phyloP scores from a whole-genome alignment of 257 asterid species.

The Plantago ovata region DNA sequence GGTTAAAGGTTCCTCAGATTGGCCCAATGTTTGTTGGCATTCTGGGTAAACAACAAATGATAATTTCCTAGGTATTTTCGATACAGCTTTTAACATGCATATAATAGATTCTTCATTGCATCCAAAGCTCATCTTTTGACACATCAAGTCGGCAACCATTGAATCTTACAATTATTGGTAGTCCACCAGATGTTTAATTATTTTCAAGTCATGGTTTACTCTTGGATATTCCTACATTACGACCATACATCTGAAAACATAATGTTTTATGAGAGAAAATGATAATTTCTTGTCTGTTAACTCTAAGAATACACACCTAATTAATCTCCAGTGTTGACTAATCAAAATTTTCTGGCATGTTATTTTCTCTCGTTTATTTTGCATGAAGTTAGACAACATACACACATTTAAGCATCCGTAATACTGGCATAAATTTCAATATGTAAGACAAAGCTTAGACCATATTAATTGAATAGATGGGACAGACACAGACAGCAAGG shows the following conservation, averaged over 20 bases:
- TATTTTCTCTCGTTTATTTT: not conserved
- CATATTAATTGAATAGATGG: not conserved
- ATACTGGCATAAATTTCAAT: too few relatives aligned
- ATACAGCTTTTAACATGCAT: not conserved
- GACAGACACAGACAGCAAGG: not conserved
- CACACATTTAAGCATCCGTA: too few relatives aligned
- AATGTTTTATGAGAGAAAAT: not conserved
- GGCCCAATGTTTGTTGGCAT: not conserved
- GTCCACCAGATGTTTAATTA: conserved; percentile 16
- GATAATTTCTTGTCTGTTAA: not conserved
- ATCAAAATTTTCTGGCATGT: not conserved
- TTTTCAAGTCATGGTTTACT: not conserved
- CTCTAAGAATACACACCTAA: not conserved
- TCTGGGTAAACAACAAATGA: not conserved
- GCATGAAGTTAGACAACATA: too few relatives aligned
- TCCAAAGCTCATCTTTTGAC: conserved; percentile 17
- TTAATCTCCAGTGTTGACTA: not conserved
- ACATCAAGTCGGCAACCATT: not conserved
- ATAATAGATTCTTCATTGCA: conserved; percentile 11
- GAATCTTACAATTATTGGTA: not conserved
- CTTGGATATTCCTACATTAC: not conserved
- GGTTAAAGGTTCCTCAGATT: not conserved
- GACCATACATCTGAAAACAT: not conserved
- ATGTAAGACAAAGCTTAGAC: not conserved
- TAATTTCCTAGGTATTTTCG: not conserved